A percentile compares a stretch with the other conserved stretches of the same genome.
These are phyloP conservation scores for Mycocentrospora acerina DNA, from an alignment of 2,329 filamentous ascomycete species.

Conservation along the genomic window DNA sequence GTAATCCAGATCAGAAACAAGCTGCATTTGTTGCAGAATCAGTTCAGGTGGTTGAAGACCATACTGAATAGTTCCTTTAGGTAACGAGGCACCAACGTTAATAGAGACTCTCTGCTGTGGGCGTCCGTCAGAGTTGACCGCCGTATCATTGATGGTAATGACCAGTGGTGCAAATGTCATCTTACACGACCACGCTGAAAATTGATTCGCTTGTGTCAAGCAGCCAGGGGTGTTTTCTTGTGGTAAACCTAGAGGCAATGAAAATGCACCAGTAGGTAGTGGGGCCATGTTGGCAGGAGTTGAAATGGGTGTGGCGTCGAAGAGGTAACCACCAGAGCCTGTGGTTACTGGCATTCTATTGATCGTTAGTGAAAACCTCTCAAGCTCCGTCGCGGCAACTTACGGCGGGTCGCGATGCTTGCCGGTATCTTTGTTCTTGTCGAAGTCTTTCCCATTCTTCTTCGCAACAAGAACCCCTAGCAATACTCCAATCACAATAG, in stretches of 20 bases:
- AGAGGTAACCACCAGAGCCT: slow-evolving; percentile 47
- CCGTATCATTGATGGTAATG: slow-evolving; percentile 28
- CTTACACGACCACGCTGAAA: slow-evolving; percentile 55
- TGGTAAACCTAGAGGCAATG: slow-evolving; percentile 50
- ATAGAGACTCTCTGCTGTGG: slow-evolving; percentile 23
- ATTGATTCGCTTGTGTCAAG: slow-evolving; percentile 48
- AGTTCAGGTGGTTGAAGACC: slow-evolving; percentile 62
- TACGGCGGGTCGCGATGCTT: slow-evolving; percentile 31
- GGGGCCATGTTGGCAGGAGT: slow-evolving; percentile 47
- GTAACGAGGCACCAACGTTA: slow-evolving; percentile 29
- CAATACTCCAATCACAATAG: slow-evolving; percentile 54
- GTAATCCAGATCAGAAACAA: slow-evolving; percentile 61
- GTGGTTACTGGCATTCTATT: slow-evolving; percentile 48
- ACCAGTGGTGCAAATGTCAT: slow-evolving; percentile 38
- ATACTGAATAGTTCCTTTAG: slow-evolving; percentile 54
- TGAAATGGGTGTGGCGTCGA: slow-evolving; percentile 54
- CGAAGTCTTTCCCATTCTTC: slow-evolving; percentile 20
- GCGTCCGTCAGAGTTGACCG: slow-evolving; percentile 6
- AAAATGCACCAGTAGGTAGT: slow-evolving; percentile 54
- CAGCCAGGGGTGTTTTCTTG: slow-evolving; percentile 54
- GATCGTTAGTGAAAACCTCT: slow-evolving; percentile 16
- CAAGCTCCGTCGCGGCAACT: slow-evolving; percentile 9
- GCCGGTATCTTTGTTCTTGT: slow-evolving; percentile 13
- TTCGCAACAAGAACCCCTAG: slow-evolving; percentile 57
- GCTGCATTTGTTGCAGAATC: slow-evolving; percentile 50